Conservation (phyloP, 1,284 basidiomycete genomes). For the Mycosarcoma mackinlayi region DNA sequence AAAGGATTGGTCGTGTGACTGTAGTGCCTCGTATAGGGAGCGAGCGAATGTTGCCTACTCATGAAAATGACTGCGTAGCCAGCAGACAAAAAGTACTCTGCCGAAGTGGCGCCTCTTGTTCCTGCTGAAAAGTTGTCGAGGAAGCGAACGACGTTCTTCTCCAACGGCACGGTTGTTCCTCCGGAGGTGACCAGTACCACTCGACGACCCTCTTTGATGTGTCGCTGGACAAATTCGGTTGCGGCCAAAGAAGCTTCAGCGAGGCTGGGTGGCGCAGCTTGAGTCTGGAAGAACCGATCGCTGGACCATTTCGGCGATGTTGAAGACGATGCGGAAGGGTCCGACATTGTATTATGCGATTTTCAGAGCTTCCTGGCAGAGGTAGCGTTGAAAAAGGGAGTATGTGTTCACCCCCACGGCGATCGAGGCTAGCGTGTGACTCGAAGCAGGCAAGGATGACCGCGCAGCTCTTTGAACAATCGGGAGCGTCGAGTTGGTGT, state of each 20-base stretch:
- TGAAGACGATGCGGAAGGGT: slow-evolving; percentile 25
- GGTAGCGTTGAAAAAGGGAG: no score
- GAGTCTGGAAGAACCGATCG: slow-evolving; percentile 59
- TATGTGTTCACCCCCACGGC: no score
- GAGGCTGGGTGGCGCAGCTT: slow-evolving; percentile 47
- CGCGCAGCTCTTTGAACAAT: no score
- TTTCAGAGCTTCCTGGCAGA: no score
- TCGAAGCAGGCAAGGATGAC: no score
- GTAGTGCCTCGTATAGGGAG: slow-evolving; percentile 96
- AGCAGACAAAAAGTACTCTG: slow-evolving; percentile 91
- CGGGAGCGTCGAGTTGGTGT: neutral
- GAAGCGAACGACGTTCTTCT: slow-evolving; percentile 79
- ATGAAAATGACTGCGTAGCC: slow-evolving; percentile 98
- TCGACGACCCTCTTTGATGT: slow-evolving; percentile 75
- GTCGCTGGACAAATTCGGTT: slow-evolving; percentile 76
- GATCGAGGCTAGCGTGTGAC: no score
- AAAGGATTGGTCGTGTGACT: slow-evolving; percentile 98
- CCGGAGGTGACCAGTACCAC: slow-evolving; percentile 86
- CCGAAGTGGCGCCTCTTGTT: slow-evolving; percentile 94
- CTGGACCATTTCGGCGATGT: slow-evolving; percentile 43
- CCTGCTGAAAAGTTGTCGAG: slow-evolving; percentile 99
- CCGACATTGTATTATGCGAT: slow-evolving; percentile 36
- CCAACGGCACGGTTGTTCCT: slow-evolving; percentile 66
- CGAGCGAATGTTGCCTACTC: slow-evolving; percentile 95
- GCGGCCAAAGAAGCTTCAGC: slow-evolving; percentile 28